phyloP scores from a whole-genome alignment of 2,329 filamentous ascomycete genomes.

The Talaromyces islandicus region DNA sequence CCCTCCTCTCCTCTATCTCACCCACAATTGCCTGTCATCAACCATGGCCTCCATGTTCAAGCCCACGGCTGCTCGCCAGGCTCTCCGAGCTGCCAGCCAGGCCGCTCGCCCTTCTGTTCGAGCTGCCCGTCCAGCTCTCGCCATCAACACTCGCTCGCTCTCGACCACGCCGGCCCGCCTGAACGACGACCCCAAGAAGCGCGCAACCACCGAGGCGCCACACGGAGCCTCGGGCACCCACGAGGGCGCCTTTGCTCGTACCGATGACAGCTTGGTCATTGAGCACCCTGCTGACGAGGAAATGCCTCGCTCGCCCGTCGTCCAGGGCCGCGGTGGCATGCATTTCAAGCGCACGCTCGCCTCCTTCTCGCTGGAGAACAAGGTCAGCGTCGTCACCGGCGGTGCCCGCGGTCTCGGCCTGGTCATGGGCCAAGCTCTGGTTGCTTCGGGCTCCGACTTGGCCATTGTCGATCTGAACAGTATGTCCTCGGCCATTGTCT shows the following conservation, averaged over 20 bases:
- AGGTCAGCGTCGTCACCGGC: slow-evolving; percentile 80
- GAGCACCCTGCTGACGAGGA: slow-evolving; percentile 71
- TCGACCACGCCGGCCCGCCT: slow-evolving; percentile 23
- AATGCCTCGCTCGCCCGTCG: slow-evolving; percentile 63
- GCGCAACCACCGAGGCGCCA: slow-evolving; percentile 25
- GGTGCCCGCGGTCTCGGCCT: slow-evolving; percentile 83
- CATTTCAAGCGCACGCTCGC: slow-evolving; percentile 81
- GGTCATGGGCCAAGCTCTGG: slow-evolving; percentile 88
- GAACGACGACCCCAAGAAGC: slow-evolving; percentile 18
- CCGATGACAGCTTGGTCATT: slow-evolving; percentile 69
- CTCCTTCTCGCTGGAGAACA: slow-evolving; percentile 78
- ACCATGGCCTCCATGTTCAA: slow-evolving; percentile 23
- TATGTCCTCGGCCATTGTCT: slow-evolving; percentile 39
- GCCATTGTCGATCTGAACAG: slow-evolving; percentile 93
- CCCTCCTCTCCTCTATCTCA: not conserved
- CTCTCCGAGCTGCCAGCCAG: slow-evolving; percentile 18
- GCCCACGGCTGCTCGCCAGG: slow-evolving; percentile 20
- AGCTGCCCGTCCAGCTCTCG: slow-evolving; percentile 11
- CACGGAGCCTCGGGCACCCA: slow-evolving; percentile 32
- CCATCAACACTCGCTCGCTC: slow-evolving; percentile 20
- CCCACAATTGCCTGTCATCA: not conserved
- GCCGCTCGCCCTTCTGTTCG: slow-evolving; percentile 16
- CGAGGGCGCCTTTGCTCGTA: slow-evolving; percentile 69
- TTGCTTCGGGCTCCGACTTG: slow-evolving; percentile 79
- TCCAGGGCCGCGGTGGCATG: slow-evolving; percentile 69